Evolutionary conservation across 2,329 filamentous ascomycete species (phyloP), one percentile per base, ranked within the genome.

Genomic region (Grosmannia serpens): DNA sequence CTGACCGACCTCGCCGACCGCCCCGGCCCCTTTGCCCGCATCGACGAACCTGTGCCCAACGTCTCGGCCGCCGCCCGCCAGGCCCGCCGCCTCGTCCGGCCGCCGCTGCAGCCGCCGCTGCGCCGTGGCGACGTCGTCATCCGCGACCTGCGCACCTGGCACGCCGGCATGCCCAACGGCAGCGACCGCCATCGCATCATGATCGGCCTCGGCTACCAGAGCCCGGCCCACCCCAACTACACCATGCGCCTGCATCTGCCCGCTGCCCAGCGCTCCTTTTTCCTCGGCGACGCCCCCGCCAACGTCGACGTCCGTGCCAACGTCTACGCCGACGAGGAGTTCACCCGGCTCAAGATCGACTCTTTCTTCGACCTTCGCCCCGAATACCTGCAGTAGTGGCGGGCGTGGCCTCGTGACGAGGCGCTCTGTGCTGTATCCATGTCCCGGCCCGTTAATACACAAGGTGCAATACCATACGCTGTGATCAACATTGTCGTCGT

Each of bases 81-180:
- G 10, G 60, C 58, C 26, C 60, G 60, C 33, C 35, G 22, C 17
- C 22, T 13, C 15, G 8, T 56, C 13, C 60, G 57, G 8, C 60
- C 60, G 53, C 60, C 60, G 3, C 24, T 61, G 17, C 60, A 61
- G 58, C 57, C 57, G 26, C 7, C 35, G 10, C 26, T 38, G 41
- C 56, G 38, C 11, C 58, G 55, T 10, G 60, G 60, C 49, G 59
- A 59, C 56, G 27, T 85, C 26, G 72, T 85, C 41, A 65, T 86
- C 33, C 73, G 84, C 2, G 83, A 86, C 65, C 67, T 86, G 57
- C 70, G 82, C 27, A 74, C 84, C 6, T 86, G 83, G 82, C 82
- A 86, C 66, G 81, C 80, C 0, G 83, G 82, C 0, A 83, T 84
- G 77, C 81, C 81, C 1, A 85, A 86, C 63, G 64, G 68, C 49